Conservation (phyloP, 768 basidiomycete genomes). For the Leccinum variicolor region DNA sequence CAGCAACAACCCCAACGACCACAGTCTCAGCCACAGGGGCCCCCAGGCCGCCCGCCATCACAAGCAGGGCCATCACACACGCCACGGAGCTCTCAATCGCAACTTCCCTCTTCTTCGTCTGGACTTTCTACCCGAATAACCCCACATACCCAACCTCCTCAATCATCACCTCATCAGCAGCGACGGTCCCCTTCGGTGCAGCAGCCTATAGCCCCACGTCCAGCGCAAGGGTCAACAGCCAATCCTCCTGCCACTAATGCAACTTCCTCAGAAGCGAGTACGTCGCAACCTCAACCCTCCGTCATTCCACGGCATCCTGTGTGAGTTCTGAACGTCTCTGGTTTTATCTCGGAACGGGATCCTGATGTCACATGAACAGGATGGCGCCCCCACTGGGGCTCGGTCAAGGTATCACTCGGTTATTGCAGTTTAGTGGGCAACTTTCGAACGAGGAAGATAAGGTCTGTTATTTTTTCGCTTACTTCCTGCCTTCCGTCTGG, state of each 20-base stretch:
- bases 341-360: constrained; percentile 1
- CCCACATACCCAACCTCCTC: constrained; percentile 33
- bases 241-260: constrained; percentile 23
- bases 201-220: constrained; percentile 36
- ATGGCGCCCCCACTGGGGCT: constrained; percentile 39
- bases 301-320: constrained; percentile 4
- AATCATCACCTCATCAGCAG: constrained; percentile 30
- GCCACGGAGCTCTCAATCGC: constrained; percentile 39
- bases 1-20: constrained; percentile 46
- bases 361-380: constrained; percentile 24
- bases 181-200: constrained; percentile 35
- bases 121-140: constrained; percentile 31
- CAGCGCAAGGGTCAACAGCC: constrained; percentile 27
- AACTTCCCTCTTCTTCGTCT: constrained; percentile 32
- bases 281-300: background rate
- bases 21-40: constrained; percentile 57
- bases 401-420: constrained; percentile 61
- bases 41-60: constrained; percentile 48
- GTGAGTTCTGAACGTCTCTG: constrained; percentile 21
- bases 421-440: constrained; percentile 69
- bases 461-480: constrained; percentile 22
- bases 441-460: constrained; percentile 55
- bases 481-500: background rate
- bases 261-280: constrained; percentile 22
- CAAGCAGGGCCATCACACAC: constrained; percentile 47